Conservation (phyloP, 371 early-diverging fungal species). For the Mycotypha africana region DNA sequence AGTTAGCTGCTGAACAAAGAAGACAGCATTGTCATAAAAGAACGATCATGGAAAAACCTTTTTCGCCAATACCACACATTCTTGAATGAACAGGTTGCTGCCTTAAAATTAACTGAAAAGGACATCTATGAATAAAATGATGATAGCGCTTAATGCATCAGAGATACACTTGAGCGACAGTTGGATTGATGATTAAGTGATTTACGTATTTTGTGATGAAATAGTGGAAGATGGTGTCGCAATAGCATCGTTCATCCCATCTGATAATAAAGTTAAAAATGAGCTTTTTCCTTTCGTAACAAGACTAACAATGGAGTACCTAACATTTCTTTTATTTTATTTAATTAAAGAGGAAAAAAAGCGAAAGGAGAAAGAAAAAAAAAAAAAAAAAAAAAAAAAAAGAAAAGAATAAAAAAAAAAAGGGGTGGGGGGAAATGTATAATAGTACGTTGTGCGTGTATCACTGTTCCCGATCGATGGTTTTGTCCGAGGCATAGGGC, state of each 20-base stretch:
- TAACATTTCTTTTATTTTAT: conserved; percentile 8
- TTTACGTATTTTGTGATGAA: no score
- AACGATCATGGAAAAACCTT: conserved; percentile 19
- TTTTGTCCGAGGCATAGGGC: no score
- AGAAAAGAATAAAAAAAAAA: no score
- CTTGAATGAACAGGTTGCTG: conserved; percentile 49
- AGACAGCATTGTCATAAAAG: neutral
- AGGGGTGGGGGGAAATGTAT: no score
- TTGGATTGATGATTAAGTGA: no score
- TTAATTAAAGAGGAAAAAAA: neutral
- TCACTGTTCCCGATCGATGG: no score
- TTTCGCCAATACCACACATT: conserved; percentile 47
- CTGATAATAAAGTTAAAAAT: neutral
- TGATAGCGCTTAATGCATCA: conserved; percentile 1
- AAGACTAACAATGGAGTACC: neutral
- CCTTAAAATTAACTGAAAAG: conserved; percentile 29
- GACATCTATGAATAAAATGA: neutral
- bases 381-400: conserved; percentile 2
- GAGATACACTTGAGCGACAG: neutral
- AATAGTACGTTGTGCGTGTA: no score
- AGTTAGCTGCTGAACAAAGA: no score
- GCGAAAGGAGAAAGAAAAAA: conserved; percentile 1
- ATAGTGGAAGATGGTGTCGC: no score
- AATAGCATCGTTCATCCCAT: neutral
- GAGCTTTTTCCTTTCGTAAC: neutral